Base-by-base conservation (phyloP, 805 yeast genomes). In the Huiozyma naganishii region DNA sequence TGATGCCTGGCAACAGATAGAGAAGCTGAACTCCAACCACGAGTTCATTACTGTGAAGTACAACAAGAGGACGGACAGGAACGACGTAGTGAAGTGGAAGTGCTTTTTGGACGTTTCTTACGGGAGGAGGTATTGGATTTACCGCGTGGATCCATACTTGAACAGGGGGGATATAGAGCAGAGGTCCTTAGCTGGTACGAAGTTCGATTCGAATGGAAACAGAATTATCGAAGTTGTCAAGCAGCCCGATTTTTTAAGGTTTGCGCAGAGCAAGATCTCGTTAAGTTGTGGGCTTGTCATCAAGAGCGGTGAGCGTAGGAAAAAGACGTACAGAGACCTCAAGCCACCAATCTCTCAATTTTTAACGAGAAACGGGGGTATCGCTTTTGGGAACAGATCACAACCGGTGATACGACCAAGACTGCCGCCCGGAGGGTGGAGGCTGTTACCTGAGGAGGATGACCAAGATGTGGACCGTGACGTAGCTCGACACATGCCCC, bases 101-200 rank as follows among this genome's bases (percentile, higher is more conserved):
- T 61, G 66, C 43, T 61, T 57, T 48, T 47, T 61, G 6, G 66
- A 59, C 48, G 54, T 61, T 49, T 70, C 67, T 27, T 67, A 56
- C 53, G 94, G 95, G 5, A 70, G 95, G 48, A 70, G 96, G 48
- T 80, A 85, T 9, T 87, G 95, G 95, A 59, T 87, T 12, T 81
- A 78, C 60, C 76, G 72, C 54, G 62, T 67, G 12, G 68, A 66
- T 41, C 55, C 52, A 3, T 52, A 45, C 27, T 39, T 53, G 32
- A 67, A 67, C 44, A 59, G 60, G 7, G 70, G 58, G 27, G 65
- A 66, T 48, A 47, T 62, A 1, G 41, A 45, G 36, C 55, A 55
- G 23, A 52, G 55, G 7, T 43, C 52, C 27, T 61, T 65, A 5
- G 65, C 59, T 49, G 61, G 78, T 41, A 70, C 77, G 4, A 74